phyloP scores from a whole-genome alignment of 305 asterid genomes.

The Striga hermonthica region DNA sequence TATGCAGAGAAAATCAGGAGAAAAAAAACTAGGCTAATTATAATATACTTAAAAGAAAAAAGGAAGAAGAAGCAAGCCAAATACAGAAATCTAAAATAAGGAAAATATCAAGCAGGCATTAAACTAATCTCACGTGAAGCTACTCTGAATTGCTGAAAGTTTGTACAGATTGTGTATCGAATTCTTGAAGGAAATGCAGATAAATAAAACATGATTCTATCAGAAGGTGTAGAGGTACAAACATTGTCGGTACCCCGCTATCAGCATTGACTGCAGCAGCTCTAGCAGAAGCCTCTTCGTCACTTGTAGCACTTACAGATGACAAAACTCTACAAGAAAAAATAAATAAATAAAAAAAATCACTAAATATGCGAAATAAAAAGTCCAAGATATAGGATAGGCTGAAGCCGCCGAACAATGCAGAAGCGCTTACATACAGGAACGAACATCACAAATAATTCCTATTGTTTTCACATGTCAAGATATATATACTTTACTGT shows the following conservation, averaged over 20 bases:
- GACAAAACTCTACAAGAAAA: conserved; percentile 46
- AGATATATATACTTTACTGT: too few relatives aligned
- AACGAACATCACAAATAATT: too few relatives aligned
- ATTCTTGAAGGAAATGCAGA: conserved; percentile 2
- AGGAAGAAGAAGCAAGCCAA: conserved; percentile 1
- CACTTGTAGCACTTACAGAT: conserved; percentile 51
- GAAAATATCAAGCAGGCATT: conserved; percentile 8
- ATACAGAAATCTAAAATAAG: conserved; percentile 8
- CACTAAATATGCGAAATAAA: too few relatives aligned
- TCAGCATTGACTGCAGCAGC: conserved; percentile 61
- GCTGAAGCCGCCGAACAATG: too few relatives aligned
- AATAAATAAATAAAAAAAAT: too few relatives aligned
- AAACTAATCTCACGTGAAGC: too few relatives aligned
- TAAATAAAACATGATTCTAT: background rate
- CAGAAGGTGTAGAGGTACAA: conserved; percentile 29
- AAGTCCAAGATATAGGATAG: background rate
- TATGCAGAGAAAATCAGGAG: too few relatives aligned
- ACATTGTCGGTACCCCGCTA: conserved; percentile 79
- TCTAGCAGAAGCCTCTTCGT: conserved; percentile 77
- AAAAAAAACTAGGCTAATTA: too few relatives aligned
- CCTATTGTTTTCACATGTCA: too few relatives aligned
- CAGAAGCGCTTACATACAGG: too few relatives aligned
- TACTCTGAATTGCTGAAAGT: too few relatives aligned
- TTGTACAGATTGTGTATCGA: too few relatives aligned
- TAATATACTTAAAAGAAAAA: background rate